These are phyloP conservation scores for Lomentospora prolificans DNA, from an alignment of 2,329 filamentous ascomycete genomes.

Conservation along the genomic window DNA sequence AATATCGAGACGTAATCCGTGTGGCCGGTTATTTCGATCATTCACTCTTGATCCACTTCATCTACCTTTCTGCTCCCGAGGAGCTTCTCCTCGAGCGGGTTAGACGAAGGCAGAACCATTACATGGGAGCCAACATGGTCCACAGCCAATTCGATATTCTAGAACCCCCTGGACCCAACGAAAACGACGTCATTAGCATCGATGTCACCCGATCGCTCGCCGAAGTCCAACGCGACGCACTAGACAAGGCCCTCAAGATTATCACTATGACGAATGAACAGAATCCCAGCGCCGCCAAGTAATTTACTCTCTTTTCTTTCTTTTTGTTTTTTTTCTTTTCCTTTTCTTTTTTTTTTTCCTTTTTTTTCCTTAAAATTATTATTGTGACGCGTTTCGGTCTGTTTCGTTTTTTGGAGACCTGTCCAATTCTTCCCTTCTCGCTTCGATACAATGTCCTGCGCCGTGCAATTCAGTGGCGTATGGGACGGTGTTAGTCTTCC, in stretches of 20 bases:
- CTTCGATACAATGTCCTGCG: no score
- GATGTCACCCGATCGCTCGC: constrained; percentile 53
- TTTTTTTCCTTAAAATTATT: not conserved
- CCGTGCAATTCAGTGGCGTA: not conserved
- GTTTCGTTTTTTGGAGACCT: no score
- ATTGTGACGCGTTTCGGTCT: not conserved
- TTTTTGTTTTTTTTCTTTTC: not conserved
- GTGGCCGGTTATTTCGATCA: constrained; percentile 68
- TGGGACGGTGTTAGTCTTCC: not conserved
- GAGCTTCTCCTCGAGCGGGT: constrained; percentile 69
- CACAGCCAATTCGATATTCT: constrained; percentile 81
- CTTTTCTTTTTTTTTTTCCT: not conserved
- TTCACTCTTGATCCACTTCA: constrained; percentile 75
- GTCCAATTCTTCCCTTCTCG: no score
- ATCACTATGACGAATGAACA: not conserved
- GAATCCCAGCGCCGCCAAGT: not conserved
- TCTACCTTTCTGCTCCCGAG: constrained; percentile 77
- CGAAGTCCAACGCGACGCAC: constrained; percentile 50
- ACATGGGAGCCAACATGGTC: constrained; percentile 95
- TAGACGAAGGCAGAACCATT: constrained; percentile 66
- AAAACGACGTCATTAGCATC: constrained; percentile 61
- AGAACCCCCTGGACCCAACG: constrained; percentile 66
- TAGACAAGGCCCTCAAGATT: constrained; percentile 40
- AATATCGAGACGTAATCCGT: constrained; percentile 88
- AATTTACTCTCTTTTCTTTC: not conserved